Base-by-base conservation (phyloP, 108 stramenopile species). In the Nitzschia inconspicua region DNA sequence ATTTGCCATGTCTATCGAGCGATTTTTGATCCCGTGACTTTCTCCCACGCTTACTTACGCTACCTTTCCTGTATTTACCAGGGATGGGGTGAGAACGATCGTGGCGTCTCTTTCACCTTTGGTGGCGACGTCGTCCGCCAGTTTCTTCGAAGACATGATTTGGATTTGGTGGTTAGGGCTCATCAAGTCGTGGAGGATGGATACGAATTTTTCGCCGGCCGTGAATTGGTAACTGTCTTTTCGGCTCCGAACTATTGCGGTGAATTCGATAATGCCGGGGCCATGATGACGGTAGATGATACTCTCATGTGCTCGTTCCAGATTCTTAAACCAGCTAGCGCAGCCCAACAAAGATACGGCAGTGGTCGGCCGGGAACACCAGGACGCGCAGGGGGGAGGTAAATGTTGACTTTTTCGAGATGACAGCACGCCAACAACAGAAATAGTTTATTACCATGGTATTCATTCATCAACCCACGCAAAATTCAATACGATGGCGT, bases 161-260 rank as follows among this genome's bases (percentile, higher is more conserved):
- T 99, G 42, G 99, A 99, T 60, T 76, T 99, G 39, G 94, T 99
- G 16, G 97, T 98, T 26, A 68, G 99, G 39, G 99, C 99, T 4
- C 99, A 99, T 72, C 99, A 99, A 80, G 99, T 99, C 11, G 99
- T 98, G 6, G 99, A 99, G 76, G 99, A 99, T 77, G 99, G 99
- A 8, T 99, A 99, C 70, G 99, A 99, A 78, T 95, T 96, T 64
- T 94, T 96, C 59, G 97, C 97, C 23, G 91, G 90, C 23, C 90
- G 97, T n/a, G 95, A 94, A 46, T 84, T 98, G 22, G 98, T 98
- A 6, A 98, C 98, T 14, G 91, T 98, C 6, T 97, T 97, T 66
- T 93, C 91, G 27, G 96, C 95, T 19, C 98, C 98, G 7, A 98
- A 98, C 75, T 98, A 98, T 71, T 98, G 97, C 78, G 97, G 97